Evolutionary conservation across 2,329 filamentous ascomycete species (phyloP).

Genomic region (Emericellopsis atlantica): DNA sequence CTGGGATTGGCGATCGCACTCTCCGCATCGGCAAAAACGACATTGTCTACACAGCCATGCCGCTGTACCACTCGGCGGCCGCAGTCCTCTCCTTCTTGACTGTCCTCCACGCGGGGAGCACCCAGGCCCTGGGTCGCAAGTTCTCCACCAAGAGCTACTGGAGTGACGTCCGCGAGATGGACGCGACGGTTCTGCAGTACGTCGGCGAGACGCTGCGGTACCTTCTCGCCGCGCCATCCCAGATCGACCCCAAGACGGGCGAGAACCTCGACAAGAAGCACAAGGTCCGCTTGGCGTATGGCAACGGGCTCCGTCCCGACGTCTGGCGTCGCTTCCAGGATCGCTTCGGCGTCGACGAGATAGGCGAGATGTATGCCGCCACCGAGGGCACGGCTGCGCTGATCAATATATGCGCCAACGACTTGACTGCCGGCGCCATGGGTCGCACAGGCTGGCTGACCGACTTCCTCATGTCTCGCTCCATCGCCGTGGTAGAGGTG

Average conservation of each 20-base stretch:
- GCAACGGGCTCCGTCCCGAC: constrained; percentile 76
- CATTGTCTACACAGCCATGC: constrained; percentile 75
- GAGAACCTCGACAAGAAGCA: constrained; percentile 61
- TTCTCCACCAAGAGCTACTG: constrained; percentile 72
- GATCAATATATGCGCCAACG: constrained; percentile 64
- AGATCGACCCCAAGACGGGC: constrained; percentile 49
- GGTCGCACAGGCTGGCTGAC: constrained; percentile 58
- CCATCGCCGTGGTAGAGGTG: constrained; percentile 50
- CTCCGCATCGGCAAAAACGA: constrained; percentile 31
- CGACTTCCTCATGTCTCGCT: constrained; percentile 35
- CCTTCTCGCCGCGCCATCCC: constrained; percentile 53
- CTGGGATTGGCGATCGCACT: constrained; percentile 31
- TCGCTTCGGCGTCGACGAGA: constrained; percentile 61
- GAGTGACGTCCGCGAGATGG: constrained; percentile 56
- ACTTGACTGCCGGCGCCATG: constrained; percentile 64
- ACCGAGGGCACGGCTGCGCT: constrained; percentile 59
- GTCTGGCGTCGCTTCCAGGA: constrained; percentile 77
- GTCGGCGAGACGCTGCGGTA: constrained; percentile 83
- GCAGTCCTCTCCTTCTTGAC: constrained; percentile 55
- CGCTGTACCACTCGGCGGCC: constrained; percentile 77
- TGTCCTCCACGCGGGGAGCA: constrained; percentile 46
- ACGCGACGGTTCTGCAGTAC: constrained; percentile 72
- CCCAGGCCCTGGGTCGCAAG: constrained; percentile 60
- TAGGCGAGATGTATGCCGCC: constrained; percentile 72
- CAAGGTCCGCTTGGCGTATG: constrained; percentile 62